A percentile compares a stretch with the other conserved stretches of the same genome.
Conservation (phyloP, 1,139 yeast genomes). For the Meyerozyma elateridarum region DNA sequence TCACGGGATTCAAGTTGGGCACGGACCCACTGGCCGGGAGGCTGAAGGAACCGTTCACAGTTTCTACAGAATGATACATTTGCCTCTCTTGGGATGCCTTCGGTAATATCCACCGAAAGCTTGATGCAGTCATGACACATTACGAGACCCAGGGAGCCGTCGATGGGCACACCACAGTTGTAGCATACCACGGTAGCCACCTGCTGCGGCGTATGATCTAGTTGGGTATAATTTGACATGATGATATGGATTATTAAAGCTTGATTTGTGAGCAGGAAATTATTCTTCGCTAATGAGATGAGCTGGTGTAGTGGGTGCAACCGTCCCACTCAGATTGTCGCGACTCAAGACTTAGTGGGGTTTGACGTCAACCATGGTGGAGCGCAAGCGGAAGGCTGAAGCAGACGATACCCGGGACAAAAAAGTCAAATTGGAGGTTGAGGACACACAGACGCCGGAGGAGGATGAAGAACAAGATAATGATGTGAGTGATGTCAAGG, state of each 20-base stretch:
- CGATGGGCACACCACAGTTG: constrained; percentile 98
- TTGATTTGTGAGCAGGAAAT: background rate
- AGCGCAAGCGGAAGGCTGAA: constrained; percentile 3
- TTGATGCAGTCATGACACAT: constrained; percentile 98
- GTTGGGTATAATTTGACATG: constrained; percentile 51
- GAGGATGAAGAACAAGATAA: constrained; percentile 11
- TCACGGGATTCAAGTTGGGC: constrained; percentile 93
- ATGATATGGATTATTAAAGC: background rate
- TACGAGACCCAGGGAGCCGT: constrained; percentile 87
- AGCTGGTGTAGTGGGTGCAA: no score
- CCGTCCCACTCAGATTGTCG: no score
- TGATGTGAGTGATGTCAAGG: constrained; percentile 12
- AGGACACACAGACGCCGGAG: constrained; percentile 6
- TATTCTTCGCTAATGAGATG: no score
- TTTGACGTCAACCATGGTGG: constrained; percentile 1
- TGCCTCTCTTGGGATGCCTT: constrained; percentile 94
- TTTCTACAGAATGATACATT: constrained; percentile 90
- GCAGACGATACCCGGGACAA: constrained; percentile 1
- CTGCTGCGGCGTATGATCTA: constrained; percentile 20
- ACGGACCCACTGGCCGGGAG: constrained; percentile 89
- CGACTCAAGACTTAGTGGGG: no score
- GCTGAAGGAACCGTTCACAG: constrained; percentile 93
- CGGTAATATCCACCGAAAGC: constrained; percentile 88
- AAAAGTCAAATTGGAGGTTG: constrained; percentile 13
- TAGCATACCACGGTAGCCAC: constrained; percentile 92